Base-by-base conservation (phyloP, 345 rosid genomes). In the Garcia nutans region DNA sequence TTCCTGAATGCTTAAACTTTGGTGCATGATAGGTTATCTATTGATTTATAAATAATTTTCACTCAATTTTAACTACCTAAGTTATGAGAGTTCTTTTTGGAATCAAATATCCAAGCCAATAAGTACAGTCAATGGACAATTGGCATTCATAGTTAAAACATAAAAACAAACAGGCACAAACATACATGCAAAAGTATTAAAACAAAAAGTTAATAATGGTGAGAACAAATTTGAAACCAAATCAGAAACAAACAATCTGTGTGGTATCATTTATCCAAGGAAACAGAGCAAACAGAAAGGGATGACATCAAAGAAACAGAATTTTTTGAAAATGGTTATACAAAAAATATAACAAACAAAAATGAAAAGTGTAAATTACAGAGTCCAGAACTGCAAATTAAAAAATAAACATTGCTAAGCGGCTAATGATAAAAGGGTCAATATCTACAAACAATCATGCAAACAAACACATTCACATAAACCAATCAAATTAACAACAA, bases 261-360 rank as follows among this genome's bases (percentile, higher is more conserved):
- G 71, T 64, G 19, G 61, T 22, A 47, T 50, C 26, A 52, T 52
- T 3, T 20, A 56, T 31, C 69, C 45, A 59, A 15, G 28, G 55
- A 78, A 50, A 1, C 26, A 20, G 50, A 73, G 50, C 54, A 72
- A 73, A 73, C 63, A 54, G 59, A 59, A 68, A 58, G 12, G 55
- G 61, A 59, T 37, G 70, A 33, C 77, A 23, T 73, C n/a, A 60
- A 73, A 59, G 47, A 67, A 59, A 66, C 63, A 68, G 22, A 73
- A 55, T 16, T 22, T 3, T 16, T 22, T 3, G 31, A 45, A 76
- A 59, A 47, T 24, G 49, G 20, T 22, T 22, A 11, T 6, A 19
- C 12, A 20, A 52, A 13, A 57, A 11, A n/a, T 33, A 57, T 1
- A 52, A 24, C 74, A 66, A 59, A 10, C 65, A 55, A 45, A 56